Conservation (phyloP, 192 early-diverging fungal genomes). For the Mortierella alpina region DNA sequence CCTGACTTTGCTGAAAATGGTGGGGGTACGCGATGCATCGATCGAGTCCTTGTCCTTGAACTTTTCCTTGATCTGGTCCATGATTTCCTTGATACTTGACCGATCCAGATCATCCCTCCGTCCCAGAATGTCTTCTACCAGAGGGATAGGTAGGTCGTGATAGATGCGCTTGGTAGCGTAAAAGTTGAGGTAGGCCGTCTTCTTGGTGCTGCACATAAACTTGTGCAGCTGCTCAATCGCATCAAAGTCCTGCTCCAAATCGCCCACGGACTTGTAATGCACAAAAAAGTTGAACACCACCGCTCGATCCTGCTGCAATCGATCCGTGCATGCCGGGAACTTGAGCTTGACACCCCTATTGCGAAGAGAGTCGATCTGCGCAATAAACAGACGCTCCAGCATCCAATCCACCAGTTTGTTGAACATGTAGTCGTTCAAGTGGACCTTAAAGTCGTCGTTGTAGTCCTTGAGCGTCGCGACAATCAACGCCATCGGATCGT, state of each 20-base stretch:
- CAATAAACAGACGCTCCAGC: constrained; percentile 85
- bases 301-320: constrained; percentile 81
- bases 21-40: constrained; percentile 58
- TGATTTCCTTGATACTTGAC: constrained; percentile 83
- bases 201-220: constrained; percentile 84
- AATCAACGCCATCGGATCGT: constrained; percentile 85
- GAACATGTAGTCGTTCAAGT: constrained; percentile 92
- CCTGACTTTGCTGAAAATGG: constrained; percentile 68
- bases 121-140: constrained; percentile 90
- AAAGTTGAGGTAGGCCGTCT: constrained; percentile 91
- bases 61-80: constrained; percentile 83
- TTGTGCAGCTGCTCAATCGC: constrained; percentile 83
- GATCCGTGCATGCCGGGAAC: constrained; percentile 72
- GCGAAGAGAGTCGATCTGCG: constrained; percentile 86
- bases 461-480: constrained; percentile 97
- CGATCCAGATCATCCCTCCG: constrained; percentile 94
- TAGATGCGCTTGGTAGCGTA: constrained; percentile 90
- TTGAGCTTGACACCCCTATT: constrained; percentile 83
- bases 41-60: constrained; percentile 66
- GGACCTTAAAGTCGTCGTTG: constrained; percentile 84
- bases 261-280: constrained; percentile 73
- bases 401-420: constrained; percentile 87
- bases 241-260: constrained; percentile 85
- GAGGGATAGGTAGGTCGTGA: constrained; percentile 89
- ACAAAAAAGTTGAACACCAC: constrained; percentile 82